Evolutionary conservation across 2,329 filamentous ascomycete species (phyloP), one percentile per base, ranked within the genome.

Genomic region (Corniculantispora saksenae): DNA sequence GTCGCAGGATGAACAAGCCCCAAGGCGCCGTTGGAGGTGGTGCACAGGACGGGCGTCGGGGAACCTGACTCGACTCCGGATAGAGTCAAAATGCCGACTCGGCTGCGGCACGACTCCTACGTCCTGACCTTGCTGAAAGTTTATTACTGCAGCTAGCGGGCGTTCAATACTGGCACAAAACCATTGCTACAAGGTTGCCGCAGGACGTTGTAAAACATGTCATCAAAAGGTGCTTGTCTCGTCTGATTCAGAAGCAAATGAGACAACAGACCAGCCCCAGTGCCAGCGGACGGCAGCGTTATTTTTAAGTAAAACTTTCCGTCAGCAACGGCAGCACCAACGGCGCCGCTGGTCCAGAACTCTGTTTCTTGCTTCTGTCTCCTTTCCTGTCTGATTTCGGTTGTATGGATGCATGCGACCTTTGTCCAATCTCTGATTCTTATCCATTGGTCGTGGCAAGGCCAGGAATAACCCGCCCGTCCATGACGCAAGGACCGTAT

Each of bases 31-130:
- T 38, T 38, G 7, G 35, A 38, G 21, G 40, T 13, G 56, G 32
- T 32, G 32, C n/a, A 10, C 32, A 32, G 32, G 10, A n/a, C 19
- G 38, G 27, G 25, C 29, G 57, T 50, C 29, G 47, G 47, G 12
- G 10, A n/a, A 51, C 17, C 58, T 53, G 58, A 61, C 58, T 61
- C 58, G 47, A 51, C 19, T 21, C 40, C 56, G 58, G 17, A 43
- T 19, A 29, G 25, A 47, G 27, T 56, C n/a, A 32, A 21, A 59
- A 32, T 35, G 35, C 56, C 56, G 56, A 59, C 15, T 48, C 27
- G 40, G 55, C 55, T 8, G 10, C 56, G 40, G 56, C 43, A 35
- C 29, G 43, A 29, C 21, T 48, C 7, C 13, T 35, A 35, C n/a
- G 29, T 25, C 29, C 19, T 27, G 38, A 9, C 15, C 32, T 32